Evolutionary conservation across 2,329 filamentous ascomycete genomes (phyloP), one percentile per base, ranked within the genome.

Genomic region (Myrmaecium sp.): DNA sequence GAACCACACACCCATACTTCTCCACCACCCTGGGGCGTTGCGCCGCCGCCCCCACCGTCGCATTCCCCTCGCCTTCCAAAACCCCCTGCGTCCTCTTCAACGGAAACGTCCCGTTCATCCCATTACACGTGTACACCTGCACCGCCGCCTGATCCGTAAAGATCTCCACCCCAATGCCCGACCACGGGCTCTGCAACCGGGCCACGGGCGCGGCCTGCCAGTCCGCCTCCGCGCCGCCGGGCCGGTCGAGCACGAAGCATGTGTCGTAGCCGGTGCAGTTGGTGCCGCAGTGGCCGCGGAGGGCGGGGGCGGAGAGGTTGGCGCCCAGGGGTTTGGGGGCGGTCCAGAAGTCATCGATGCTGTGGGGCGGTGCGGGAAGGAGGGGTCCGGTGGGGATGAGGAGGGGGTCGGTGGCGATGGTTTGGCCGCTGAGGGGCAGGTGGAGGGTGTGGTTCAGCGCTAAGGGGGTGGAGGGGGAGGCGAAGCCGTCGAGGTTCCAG

Each of bases 221-320:
- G 55, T 77, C 63, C 43, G 66, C 72, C 2, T 62, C 50, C 2
- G 59, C 64, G 14, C 62, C 50, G 25, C 63, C 55, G 2, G 54
- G 61, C 26, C 75, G 70, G 56, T 74, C 74, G 41, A 77, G 62
- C 25, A 76, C 54, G 54, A 63, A 82, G 62, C 72, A 78, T 35
- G 60, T 83, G 45, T 86, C 83, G 50, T 92, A 92, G 15, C 86
- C 86, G 0, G 68, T 76, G 59, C 86, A 95, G 49, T 69, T 70
- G 36, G 62, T 65, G 10, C 83, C 84, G 46, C 86, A 94, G 54
- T 86, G 80, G 21, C 69, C 71, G 6, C 62, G 36, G 2, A 84
- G 57, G 26, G 69, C 71, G 0, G 67, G 59, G 26, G 69, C 61
- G 13, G 60, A 53, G 27, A 81, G 63, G 38, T 79, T 73, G 18